These are phyloP conservation scores for Rhododendron griersonianum DNA, from an alignment of 148 eudicot species.

Conservation along the genomic window DNA sequence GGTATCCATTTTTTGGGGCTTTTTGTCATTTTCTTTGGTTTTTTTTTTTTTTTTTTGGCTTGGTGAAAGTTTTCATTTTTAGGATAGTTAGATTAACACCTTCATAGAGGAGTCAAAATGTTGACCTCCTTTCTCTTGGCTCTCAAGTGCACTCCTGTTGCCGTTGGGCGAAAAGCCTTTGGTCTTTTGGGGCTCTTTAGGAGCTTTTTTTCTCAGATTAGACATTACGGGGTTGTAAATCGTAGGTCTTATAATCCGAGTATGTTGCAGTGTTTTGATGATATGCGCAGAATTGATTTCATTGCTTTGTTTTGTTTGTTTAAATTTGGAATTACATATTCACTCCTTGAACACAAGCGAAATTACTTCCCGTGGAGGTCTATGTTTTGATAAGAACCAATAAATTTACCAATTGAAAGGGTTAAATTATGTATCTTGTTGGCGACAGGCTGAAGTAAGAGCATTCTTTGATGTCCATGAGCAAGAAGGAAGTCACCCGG, in stretches of 20 bases:
- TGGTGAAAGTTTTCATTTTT: no score
- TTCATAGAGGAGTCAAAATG: background rate
- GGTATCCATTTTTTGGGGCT: background rate
- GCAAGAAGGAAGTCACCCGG: constrained; percentile 66
- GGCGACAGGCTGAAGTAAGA: constrained; percentile 48
- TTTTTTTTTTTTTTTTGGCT: no score
- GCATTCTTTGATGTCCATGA: constrained; percentile 67
- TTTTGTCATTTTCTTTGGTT: no score
- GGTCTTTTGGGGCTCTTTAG: background rate
- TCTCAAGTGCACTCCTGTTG: no score
- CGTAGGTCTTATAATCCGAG: background rate
- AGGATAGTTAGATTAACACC: background rate
- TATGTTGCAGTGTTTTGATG: background rate
- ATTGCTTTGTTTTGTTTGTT: background rate
- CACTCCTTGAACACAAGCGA: background rate
- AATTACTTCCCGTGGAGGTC: background rate
- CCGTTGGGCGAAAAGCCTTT: no score
- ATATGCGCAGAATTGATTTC: no score
- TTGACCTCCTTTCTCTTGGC: background rate
- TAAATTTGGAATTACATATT: background rate
- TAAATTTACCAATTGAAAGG: background rate
- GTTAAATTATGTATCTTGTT: background rate
- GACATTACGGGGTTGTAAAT: background rate
- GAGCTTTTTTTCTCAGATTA: background rate
- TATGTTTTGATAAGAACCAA: background rate